Conservation (phyloP, 106 monocot genomes). For the Apostasia shenzhenica region DNA sequence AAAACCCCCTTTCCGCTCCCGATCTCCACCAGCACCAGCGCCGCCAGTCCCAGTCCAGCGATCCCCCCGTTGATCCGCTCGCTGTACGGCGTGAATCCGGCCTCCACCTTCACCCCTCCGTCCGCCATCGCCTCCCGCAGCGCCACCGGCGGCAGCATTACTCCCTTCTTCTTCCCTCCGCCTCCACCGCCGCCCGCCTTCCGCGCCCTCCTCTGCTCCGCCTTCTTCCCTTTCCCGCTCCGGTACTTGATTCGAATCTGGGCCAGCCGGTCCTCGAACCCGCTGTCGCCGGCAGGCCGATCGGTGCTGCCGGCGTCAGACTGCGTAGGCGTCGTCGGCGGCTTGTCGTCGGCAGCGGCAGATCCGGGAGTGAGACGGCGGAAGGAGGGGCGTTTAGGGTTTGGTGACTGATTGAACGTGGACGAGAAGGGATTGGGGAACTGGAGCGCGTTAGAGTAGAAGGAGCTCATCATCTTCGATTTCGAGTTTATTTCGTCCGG, state of each 20-base stretch:
- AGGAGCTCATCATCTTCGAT: conserved; percentile 4
- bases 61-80: conserved; percentile 70
- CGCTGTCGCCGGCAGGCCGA: conserved; percentile 3
- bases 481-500: no score
- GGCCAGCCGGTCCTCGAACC: conserved; percentile 52
- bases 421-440: conserved; percentile 37
- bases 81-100: conserved; percentile 78
- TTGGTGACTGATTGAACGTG: neutral
- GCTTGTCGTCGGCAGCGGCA: conserved; percentile 5
- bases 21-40: conserved; percentile 79
- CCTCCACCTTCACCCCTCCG: conserved; percentile 48
- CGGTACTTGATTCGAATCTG: conserved; percentile 74
- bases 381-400: neutral
- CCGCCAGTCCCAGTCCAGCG: conserved; percentile 68
- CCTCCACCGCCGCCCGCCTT: conserved; percentile 15
- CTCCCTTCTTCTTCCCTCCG: conserved; percentile 17
- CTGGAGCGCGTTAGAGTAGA: conserved; percentile 13
- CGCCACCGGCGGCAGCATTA: conserved; percentile 67
- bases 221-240: conserved; percentile 76
- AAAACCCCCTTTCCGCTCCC: conserved; percentile 64
- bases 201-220: conserved; percentile 50
- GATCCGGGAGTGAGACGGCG: neutral
- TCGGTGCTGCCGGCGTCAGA: neutral
- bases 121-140: conserved; percentile 34
- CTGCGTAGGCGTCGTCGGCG: neutral